Percentiles rank a stretch among this genome's conserved stretches.
Evolutionary conservation across 1,284 basidiomycete species (phyloP).

Genomic region (Tilletia indica): DNA sequence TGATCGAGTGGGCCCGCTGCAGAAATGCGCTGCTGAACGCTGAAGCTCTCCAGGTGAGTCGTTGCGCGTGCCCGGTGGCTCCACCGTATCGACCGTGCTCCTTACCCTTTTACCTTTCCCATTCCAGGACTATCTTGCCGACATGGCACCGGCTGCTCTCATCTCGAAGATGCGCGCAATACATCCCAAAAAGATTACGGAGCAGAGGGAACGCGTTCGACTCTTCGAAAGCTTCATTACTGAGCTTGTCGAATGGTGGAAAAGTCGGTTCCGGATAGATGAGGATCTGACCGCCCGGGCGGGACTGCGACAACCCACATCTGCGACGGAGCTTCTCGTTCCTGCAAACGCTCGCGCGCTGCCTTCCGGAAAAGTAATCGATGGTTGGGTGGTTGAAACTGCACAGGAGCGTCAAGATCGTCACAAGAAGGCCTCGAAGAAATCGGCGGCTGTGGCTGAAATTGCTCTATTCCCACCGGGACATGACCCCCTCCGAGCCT

Average conservation of each 20-base stretch:
- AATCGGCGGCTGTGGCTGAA: slow-evolving; percentile 43
- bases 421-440: slow-evolving; percentile 28
- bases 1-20: slow-evolving; percentile 72
- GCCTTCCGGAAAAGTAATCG: slow-evolving; percentile 37
- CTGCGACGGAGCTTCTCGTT: slow-evolving; percentile 6
- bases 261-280: slow-evolving; percentile 40
- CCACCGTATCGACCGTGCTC: too few species aligned
- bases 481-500: slow-evolving; percentile 22
- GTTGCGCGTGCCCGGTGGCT: not conserved
- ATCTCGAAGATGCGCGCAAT: slow-evolving; percentile 47
- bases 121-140: slow-evolving; percentile 16
- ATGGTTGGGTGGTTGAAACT: slow-evolving; percentile 52
- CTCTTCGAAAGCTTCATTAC: slow-evolving; percentile 52
- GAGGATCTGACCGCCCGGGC: slow-evolving; percentile 38
- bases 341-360: slow-evolving; percentile 7
- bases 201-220: slow-evolving; percentile 51
- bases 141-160: slow-evolving; percentile 40
- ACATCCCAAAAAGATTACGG: slow-evolving; percentile 45
- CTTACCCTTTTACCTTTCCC: not conserved
- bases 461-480: slow-evolving; percentile 57
- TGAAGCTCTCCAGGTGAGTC: slow-evolving; percentile 70
- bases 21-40: slow-evolving; percentile 87
- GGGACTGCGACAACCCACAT: slow-evolving; percentile 47
- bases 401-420: slow-evolving; percentile 41
- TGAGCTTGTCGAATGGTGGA: slow-evolving; percentile 52